Base-by-base conservation (phyloP, 352 stramenopile species). In the Phytophthora cactorum region DNA sequence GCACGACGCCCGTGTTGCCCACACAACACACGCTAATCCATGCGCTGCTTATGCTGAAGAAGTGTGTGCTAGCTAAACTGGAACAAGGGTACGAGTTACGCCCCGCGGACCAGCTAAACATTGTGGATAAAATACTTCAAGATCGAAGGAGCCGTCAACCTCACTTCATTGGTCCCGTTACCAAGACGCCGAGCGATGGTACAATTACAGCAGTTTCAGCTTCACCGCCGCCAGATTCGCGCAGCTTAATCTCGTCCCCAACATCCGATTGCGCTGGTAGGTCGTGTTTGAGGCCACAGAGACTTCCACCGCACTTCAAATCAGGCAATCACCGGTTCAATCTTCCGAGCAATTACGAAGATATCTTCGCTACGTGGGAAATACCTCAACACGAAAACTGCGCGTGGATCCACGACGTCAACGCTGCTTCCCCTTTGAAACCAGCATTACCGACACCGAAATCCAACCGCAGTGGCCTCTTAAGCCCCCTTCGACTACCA, bases 21-120 rank as follows among this genome's bases (percentile, higher is more conserved):
- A 60, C 59, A 15, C 75, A 79, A 27, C 41, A 47, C 3, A 58
- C 28, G 22, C 17, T 56, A 8, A 57, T 44, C 7, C 74, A 64
- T 39, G 72, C 75, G 3, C 41, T 83, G 9, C 47, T 74, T 4
- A 63, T 75, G 55, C 49, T 81, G n/a, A 80, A 77, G 52, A 81
- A 81, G 38, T 55, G 65, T 6, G 57, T 78, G 17, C 10, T 39
- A 5, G 28, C 38, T 3, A 73, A 55, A 29, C 39, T 62, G 47
- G 29, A 69, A 8, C 36, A 59, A 28, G 73, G 73, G 0, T 81
- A 74, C 34, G 55, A 70, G 36, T 31, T 76, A 9, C 59, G 63
- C 5, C 70, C 62, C 27, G 3, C 22, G 0, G 44, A 36, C 17
- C 66, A 76, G 25, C 54, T 78, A 9, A 50, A 67, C 3, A 34